Evolutionary conservation across 306 rosid genomes (phyloP), one percentile per base, ranked within the genome.

Genomic region (Vigna mungo): DNA sequence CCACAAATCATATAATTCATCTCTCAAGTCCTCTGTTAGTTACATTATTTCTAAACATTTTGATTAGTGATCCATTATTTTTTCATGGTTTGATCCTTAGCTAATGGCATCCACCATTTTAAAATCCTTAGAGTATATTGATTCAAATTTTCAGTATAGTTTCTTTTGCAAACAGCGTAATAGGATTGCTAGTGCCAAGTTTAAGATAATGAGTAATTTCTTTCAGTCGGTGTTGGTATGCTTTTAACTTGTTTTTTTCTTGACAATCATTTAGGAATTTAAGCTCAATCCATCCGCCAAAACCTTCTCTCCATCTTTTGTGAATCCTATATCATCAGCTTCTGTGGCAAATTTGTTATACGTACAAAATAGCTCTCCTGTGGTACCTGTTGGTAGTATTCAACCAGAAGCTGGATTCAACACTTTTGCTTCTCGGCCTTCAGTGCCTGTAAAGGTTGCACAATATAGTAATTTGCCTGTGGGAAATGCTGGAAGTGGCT

Each of bases 241-340:
- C 18, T 75, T 81, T 73, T 44, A 79, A 51, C 30, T 60, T 44
- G 74, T 67, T 71, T 23, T 44, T 44, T 1, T 61, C 72, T 9
- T 70, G 79, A 44, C 67, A 43, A 83, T 84, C 73, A 64, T 58
- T 44, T 78, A 94, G 98, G 94, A 91, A 76, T 91, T 90, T 74
- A 94, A 89, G 89, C 97, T 94, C 83, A 90, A 94, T 48, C 97
- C 98, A n/a, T 89, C 84, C 11, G 98, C 98, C 82, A 89, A 91
- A 88, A 71, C 77, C 61, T 94, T 94, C 87, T 90, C 93, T 61
- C 97, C 98, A 30, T 89, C 97, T 17, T 75, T 75, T 66, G 81
- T 72, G 47, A 81, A 82, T 81, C 80, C 87, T 54, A 69, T 71
- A 20, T 21, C 88, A 77, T 73, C 84, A 69, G 60, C 77, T 78